Percentiles rank a stretch among this genome's conserved stretches.
These are phyloP conservation scores for Stephania yunnanensis DNA, from an alignment of 164 flowering plant genomes.

Conservation along the genomic window DNA sequence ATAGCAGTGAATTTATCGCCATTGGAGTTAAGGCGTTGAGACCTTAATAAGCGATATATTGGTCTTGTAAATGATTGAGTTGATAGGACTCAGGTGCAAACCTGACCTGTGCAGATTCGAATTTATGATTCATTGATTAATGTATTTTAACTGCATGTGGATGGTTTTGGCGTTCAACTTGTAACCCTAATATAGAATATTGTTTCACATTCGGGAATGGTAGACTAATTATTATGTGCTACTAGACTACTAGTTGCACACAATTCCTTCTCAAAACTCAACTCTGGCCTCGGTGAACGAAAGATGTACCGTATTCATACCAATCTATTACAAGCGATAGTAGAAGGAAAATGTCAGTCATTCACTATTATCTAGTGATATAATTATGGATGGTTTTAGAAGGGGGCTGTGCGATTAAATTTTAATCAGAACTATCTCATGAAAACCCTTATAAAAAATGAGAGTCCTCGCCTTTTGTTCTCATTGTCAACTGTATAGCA, in stretches of 20 bases:
- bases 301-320: not conserved
- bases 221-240: too few relatives aligned
- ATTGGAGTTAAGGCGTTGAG: not conserved
- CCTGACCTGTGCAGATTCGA: not conserved
- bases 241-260: not conserved
- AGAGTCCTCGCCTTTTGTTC: not conserved
- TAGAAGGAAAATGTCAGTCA: not conserved
- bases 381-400: not conserved
- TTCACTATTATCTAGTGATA: not conserved
- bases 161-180: not conserved
- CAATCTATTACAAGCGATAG: not conserved
- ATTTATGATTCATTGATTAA: not conserved
- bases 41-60: not conserved
- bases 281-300: not conserved
- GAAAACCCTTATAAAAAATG: too few relatives aligned
- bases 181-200: not conserved
- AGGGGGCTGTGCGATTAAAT: not conserved
- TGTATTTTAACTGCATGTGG: not conserved
- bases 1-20: not conserved
- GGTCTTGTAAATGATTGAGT: not conserved
- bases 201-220: too few relatives aligned
- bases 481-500: not conserved
- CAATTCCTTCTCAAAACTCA: not conserved
- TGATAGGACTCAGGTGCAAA: not conserved
- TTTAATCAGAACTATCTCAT: too few relatives aligned